Base-by-base conservation (phyloP, 352 stramenopile genomes). In the Thraustotheca clavata region DNA sequence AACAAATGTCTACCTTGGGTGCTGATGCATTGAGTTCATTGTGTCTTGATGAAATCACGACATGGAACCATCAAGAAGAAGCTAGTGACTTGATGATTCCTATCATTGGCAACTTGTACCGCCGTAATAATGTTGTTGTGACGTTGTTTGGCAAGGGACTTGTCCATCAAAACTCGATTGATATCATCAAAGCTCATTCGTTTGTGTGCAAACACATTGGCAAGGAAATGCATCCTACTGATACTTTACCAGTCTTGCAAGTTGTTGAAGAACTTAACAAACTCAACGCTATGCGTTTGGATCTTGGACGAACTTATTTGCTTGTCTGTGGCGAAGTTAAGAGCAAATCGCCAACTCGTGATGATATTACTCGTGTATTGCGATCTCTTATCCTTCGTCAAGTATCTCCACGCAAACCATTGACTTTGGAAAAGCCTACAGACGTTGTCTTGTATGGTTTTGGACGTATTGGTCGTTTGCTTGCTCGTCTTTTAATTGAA, bases 391-490 rank as follows among this genome's bases (percentile, higher is more conserved):
- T 65, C 27, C 33, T 54, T 16, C 61, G 33, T 33, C 60, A 50
- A 50, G 22, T 32, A 12, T 57, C 35, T 9, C 38, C 50, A n/a
- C 36, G 18, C 8, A 33, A 14, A 26, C 43, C 43, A 11, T 33
- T 59, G 16, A 57, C 39, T 16, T 75, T 85, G 66, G 74, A 73
- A 49, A 88, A 87, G 70, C 77, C 86, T 29, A 83, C 77, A 50
- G 80, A 92, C 67, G 84, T 96, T 31, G 72, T 93, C 40, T 73
- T 96, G 27, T 93, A 96, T 54, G 87, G 87, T 18, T 94, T 94
- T 49, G 87, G 86, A n/a, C 85, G 87, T 34, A 96, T 96, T 35
- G 87, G 87, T 31, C 80, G 87, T 14, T 70, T 96, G 26, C 60
- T 91, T 40, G 82, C 80, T 59, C 73, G 80, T 14, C 61, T 94